Base-by-base conservation (phyloP, 2,329 filamentous ascomycete genomes). In the Cladorrhinum sp. region DNA sequence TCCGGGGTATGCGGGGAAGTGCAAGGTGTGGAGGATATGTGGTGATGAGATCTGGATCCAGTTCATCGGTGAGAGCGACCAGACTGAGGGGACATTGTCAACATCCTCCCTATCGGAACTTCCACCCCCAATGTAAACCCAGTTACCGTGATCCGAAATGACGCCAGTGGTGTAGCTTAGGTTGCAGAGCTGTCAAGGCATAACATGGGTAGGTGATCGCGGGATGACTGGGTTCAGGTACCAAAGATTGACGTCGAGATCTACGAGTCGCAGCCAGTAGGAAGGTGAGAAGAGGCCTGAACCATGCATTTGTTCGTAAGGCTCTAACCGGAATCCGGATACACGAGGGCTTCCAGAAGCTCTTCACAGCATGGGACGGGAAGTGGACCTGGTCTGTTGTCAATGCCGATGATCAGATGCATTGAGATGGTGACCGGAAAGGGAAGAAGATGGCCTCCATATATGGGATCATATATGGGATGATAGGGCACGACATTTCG, bases 321-420 rank as follows among this genome's bases (percentile, higher is more conserved):
- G 62, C 55, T 66, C 62, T 62, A 58, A 66, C 65, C 66, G 66
- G 66, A 65, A 65, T 60, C 65, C 66, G 66, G 59, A 62, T 57
- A 55, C 49, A 59, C 58, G 32, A 60, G 60, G 61, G 61, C 58
- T 68, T 68, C 66, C 64, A 51, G 66, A 68, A 68, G 63, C 55
- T 38, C 49, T 38, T 61, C 36, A 9, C 41, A 62, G 54, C 55
- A 59, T 58, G 50, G 56, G 48, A 58, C 55, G 55, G 64, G 32
- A 58, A 60, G 60, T 59, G 59, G 58, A 55, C 49, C 50, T 22
- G 24, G 18, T 52, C 57, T 41, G 18, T n/a, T 29, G 18, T 52
- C 54, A 61, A 64, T 63, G 64, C 64, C 57, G 27, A 52, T 27
- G 38, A 36, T 12, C n/a, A 27, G 55, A 50, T 52, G 60, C 58